A percentile compares a stretch with the other conserved stretches of the same genome.
Conservation (phyloP, 208 protist species). For the Leishmania gerbilli region DNA sequence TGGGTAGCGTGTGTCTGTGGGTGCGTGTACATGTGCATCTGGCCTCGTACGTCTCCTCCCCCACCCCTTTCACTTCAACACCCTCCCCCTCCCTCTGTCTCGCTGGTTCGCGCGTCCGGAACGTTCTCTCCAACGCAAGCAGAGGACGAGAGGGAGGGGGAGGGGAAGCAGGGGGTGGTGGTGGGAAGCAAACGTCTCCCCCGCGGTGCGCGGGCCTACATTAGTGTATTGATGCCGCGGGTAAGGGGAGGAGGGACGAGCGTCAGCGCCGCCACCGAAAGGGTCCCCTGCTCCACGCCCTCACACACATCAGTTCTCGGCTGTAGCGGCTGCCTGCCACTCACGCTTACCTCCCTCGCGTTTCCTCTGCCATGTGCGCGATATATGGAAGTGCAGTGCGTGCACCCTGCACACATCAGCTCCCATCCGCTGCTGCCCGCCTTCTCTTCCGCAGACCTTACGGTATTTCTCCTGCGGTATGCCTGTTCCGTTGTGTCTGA, state of each 20-base stretch:
- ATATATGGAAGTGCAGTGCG: background rate
- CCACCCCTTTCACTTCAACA: background rate
- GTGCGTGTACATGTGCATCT: background rate
- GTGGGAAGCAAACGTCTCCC: background rate
- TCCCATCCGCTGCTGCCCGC: background rate
- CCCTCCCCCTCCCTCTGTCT: background rate
- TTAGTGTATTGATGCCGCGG: background rate
- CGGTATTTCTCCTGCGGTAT: background rate
- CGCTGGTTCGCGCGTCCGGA: background rate
- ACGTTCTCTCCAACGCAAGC: background rate
- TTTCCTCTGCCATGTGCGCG: background rate
- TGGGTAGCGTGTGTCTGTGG: background rate
- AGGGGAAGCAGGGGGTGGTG: background rate
- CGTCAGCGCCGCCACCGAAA: background rate
- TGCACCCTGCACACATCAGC: background rate
- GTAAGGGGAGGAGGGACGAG: background rate
- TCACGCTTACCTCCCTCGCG: background rate
- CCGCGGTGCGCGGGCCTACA: background rate
- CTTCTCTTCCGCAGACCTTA: background rate
- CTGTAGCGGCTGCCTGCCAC: background rate
- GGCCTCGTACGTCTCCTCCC: background rate
- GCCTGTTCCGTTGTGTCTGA: background rate
- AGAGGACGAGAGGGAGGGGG: background rate
- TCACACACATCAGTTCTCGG: background rate
- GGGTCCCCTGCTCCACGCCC: no score